Base-by-base conservation (phyloP, 441 rosid genomes). In the Dalechampia spathulata region DNA sequence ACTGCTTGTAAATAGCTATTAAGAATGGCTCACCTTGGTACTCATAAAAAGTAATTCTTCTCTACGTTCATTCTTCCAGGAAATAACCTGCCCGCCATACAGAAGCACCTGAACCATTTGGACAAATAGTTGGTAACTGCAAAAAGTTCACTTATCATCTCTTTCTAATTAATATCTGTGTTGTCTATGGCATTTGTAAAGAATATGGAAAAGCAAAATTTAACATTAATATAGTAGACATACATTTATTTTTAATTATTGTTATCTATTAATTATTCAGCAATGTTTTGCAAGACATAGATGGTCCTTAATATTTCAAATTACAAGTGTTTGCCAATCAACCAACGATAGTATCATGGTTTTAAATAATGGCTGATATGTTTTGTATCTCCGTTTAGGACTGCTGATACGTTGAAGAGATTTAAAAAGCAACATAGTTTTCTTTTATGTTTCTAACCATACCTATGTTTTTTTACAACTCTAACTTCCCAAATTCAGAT, bases 31-130 rank as follows among this genome's bases (percentile, higher is more conserved):
- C 55, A 91, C 98, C 90, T 87, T 91, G 71, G 73, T 86, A 80
- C 96, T 92, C 83, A 69, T 78, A 60, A 66, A 92, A 62, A 88
- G 91, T 47, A 92, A 66, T 64, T 88, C 94, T 72, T 92, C 94
- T 63, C 90, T 75, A 61, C 86, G 68, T 49, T 86, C 90, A 57
- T 86, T 92, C 76, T 92, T 92, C 98, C 96, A 92, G 20, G 98
- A 92, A 67, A 84, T 75, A 22, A 92, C 89, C 68, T 88, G 96
- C 42, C 94, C 98, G 13, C 98, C 96, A 53, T 74, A 72, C 6
- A 86, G 72, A 72, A 86, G 79, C 69, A 88, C 98, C 98, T 92
- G 87, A 69, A 72, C 57, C 71, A 64, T 63, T 66, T 55, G 5
- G 43, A 15, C 17, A 49, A 17, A 20, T 22, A 41, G 28, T 49